Base-by-base conservation (phyloP, 306 rosid genomes). In the Carpinus fangiana region DNA sequence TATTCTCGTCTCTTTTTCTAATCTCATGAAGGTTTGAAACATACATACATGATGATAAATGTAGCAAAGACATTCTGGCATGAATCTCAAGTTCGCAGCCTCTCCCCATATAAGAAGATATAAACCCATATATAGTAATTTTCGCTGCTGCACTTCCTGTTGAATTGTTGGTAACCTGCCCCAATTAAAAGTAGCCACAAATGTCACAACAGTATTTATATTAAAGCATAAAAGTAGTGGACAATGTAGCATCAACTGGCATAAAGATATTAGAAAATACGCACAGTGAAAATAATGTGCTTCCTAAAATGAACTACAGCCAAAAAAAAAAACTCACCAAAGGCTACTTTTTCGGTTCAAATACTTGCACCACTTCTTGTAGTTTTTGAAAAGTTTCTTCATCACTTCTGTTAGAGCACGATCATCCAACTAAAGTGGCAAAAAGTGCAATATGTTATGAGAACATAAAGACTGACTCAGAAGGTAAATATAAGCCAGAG, bases 21-120 rank as follows among this genome's bases (percentile, higher is more conserved):
- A 54, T 20, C 51, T 51, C 59, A 77, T 18, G 71, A 43, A 21
- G 61, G 34, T 76, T 78, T 60, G 62, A 65, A 55, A 59, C 26
- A 31, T 55, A 83, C 91, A 72, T 90, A 92, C 98, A 90, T 95
- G 98, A 86, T 95, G 98, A 86, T 95, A 95, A 75, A 95, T 92
- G 81, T 86, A 95, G 87, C 98, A 95, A 77, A 95, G 98, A 86
- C 98, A 95, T 83, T 95, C 98, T 57, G 98, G 98, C 98, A 95
- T 95, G 89, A 95, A 95, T 84, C 97, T 89, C 87, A 95, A 85
- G 79, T 95, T 95, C 77, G 98, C 97, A 86, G 98, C 98, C 84
- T 95, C 98, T 70, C 98, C 98, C 98, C 98, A 95, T 76, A 95
- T 95, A 70, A 95, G 98, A 85, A 95, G 98, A 88, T 95, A 95